Percentiles rank a stretch among this genome's conserved stretches.
phyloP scores from a whole-genome alignment of 352 stramenopile genomes.

The Pythium plurisporium region DNA sequence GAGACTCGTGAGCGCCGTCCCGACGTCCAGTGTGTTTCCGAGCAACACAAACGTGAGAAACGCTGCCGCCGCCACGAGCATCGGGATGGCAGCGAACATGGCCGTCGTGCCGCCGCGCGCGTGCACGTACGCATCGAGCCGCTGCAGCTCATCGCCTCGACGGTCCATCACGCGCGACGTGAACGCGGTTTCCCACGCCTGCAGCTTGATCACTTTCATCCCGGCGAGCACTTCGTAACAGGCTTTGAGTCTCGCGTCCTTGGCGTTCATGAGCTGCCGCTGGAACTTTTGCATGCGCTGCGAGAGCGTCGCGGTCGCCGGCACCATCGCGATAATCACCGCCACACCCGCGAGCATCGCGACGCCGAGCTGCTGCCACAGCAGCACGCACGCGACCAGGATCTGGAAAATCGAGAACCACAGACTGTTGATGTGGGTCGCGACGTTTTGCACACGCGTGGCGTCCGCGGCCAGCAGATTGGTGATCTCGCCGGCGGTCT shows the following conservation, averaged over 20 bases:
- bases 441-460: conserved; percentile 93
- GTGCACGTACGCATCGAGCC: conserved; percentile 44
- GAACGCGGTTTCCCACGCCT: conserved; percentile 93
- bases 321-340: conserved; percentile 93
- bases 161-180: conserved; percentile 50
- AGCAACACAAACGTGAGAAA: conserved; percentile 65
- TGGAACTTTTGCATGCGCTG: conserved; percentile 85
- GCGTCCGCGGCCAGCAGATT: conserved; percentile 98
- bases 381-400: conserved; percentile 57
- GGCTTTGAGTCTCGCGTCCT: too few relatives aligned
- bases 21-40: conserved; percentile 86
- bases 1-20: conserved; percentile 87
- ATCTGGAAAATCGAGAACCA: conserved; percentile 87
- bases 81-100: conserved; percentile 65
- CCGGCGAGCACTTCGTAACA: conserved; percentile 92
- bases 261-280: conserved; percentile 88
- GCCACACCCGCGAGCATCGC: conserved; percentile 88
- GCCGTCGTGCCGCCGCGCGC: conserved; percentile 30
- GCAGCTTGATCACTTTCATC: conserved; percentile 97
- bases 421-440: conserved; percentile 91
- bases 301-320: conserved; percentile 87
- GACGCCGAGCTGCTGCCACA: conserved; percentile 76
- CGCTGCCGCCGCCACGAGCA: conserved; percentile 83
- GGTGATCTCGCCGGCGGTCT: conserved; percentile 92
- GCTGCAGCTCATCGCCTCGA: conserved; percentile 60